These are phyloP conservation scores for Candida glaebosa DNA, from an alignment of 805 yeast species.

Conservation along the genomic window DNA sequence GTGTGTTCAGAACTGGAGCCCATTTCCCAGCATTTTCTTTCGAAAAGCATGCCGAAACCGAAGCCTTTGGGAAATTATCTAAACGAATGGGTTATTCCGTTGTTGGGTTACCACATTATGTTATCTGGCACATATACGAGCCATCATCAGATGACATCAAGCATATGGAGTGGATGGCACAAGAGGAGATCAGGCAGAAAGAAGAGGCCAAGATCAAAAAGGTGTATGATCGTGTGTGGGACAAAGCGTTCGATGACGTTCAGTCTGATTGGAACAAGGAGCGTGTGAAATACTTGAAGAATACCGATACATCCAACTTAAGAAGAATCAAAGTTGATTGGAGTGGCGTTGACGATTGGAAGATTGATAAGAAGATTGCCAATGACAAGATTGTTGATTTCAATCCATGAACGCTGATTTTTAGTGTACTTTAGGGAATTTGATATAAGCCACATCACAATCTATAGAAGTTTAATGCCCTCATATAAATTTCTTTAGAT, in stretches of 20 bases:
- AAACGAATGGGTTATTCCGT: slow-evolving; percentile 85
- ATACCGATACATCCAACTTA: slow-evolving; percentile 59
- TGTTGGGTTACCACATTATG: slow-evolving; percentile 89
- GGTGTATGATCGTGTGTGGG: slow-evolving; percentile 70
- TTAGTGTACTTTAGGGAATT: no score
- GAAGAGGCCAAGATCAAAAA: slow-evolving; percentile 62
- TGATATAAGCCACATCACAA: no score
- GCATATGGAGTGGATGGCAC: slow-evolving; percentile 84
- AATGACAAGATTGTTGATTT: slow-evolving; percentile 40
- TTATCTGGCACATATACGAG: slow-evolving; percentile 95
- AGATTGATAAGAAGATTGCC: slow-evolving; percentile 21
- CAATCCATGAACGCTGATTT: slow-evolving; percentile 31
- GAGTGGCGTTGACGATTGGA: slow-evolving; percentile 55
- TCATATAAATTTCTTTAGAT: not conserved
- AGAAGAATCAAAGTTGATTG: slow-evolving; percentile 61
- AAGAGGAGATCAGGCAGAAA: slow-evolving; percentile 64
- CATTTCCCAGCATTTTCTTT: slow-evolving; percentile 97
- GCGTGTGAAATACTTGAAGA: slow-evolving; percentile 66
- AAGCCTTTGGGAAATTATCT: slow-evolving; percentile 90
- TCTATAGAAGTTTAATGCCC: not conserved
- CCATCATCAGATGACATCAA: slow-evolving; percentile 88
- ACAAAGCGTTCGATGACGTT: slow-evolving; percentile 73
- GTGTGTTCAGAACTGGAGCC: slow-evolving; percentile 81
- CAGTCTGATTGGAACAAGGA: slow-evolving; percentile 70
- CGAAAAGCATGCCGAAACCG: slow-evolving; percentile 96